Evolutionary conservation across 2,329 filamentous ascomycete genomes (phyloP), one percentile per base, ranked within the genome.

Genomic region (Cryphonectria carpinicola): DNA sequence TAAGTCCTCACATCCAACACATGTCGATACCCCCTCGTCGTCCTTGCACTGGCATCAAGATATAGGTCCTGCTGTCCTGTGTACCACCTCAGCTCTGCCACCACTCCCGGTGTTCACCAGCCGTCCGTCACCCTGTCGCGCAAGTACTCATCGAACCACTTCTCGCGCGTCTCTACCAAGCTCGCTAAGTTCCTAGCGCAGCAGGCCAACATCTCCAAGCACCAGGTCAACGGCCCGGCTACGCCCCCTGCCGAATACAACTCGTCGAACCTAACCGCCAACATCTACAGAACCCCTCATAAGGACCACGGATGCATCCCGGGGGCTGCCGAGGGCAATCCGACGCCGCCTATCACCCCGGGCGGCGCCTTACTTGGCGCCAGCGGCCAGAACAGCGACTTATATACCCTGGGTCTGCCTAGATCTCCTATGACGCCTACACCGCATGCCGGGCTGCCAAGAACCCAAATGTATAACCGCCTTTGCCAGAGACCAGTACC

Each of bases 311-410:
- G 89, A 74, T 84, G 87, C 66, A 82, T 84, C n/a, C 83, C 88
- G 67, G 85, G 85, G 66, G 86, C 90, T 74, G 88, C 90, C 52
- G 88, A 93, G 74, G 93, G 93, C 70, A 94, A 94, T 81, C 87
- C 95, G 75, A 96, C 93, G 22, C 93, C 93, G 37, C 93, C 93
- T 1, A 95, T 96, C 78, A 96, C 93, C 0, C 93, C 93, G 5
- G 93, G 95, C 73, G 88, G 89, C 8, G 84, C 87, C 66, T 84
- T 83, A 75, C 89, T 89, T 67, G 83, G 80, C 41, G 81, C 82
- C 65, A 80, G 82, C 64, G 80, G 79, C 52, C 78, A 78, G 10
- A 17, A 2, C 41, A 80, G 81, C 65, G 86, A 86, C 77, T 86
- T 87, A 66, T 86, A 86, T 74, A 25, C 43, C 39, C 67, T 85